Conservation (phyloP, 768 basidiomycete genomes). For the Ramaria sp. region DNA sequence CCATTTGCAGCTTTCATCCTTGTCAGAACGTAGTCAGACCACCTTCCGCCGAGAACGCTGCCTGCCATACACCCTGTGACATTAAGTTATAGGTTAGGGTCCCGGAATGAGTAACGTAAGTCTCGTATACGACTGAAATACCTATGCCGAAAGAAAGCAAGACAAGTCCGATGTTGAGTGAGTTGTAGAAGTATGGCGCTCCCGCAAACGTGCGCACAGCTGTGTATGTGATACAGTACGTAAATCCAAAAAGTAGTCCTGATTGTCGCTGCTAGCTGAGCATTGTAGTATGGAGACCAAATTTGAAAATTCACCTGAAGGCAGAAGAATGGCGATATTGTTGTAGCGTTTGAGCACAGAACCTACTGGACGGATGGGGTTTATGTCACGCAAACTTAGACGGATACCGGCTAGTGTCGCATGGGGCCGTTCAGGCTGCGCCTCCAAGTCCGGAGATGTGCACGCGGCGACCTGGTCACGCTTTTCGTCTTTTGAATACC, state of each 20-base stretch:
- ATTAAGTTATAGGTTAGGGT: not conserved
- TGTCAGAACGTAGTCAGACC: slow-evolving; percentile 40
- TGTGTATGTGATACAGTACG: slow-evolving; percentile 65
- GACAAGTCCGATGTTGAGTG: slow-evolving; percentile 66
- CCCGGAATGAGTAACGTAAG: not conserved
- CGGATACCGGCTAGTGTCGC: slow-evolving; percentile 26
- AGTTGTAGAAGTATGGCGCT: slow-evolving; percentile 49
- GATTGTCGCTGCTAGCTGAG: slow-evolving; percentile 7
- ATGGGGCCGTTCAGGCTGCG: not conserved
- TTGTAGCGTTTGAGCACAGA: slow-evolving; percentile 49
- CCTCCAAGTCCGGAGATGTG: not conserved
- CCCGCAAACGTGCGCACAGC: slow-evolving; percentile 56
- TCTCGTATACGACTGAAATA: slow-evolving; percentile 13
- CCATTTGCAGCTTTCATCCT: slow-evolving; percentile 33
- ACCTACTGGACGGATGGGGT: slow-evolving; percentile 55
- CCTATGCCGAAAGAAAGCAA: slow-evolving; percentile 67
- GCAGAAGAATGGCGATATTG: slow-evolving; percentile 54
- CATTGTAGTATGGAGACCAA: not conserved
- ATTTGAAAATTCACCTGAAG: slow-evolving; percentile 43
- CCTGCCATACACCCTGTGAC: slow-evolving; percentile 38
- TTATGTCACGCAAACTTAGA: slow-evolving; percentile 60
- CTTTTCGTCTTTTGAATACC: slow-evolving; percentile 12
- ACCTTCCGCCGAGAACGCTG: slow-evolving; percentile 46
- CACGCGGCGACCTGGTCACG: not conserved
- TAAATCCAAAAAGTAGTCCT: slow-evolving; percentile 66